Evolutionary conservation across 2,329 filamentous ascomycete genomes (phyloP), one percentile per base, ranked within the genome.

Genomic region (Penicillium thymicola): DNA sequence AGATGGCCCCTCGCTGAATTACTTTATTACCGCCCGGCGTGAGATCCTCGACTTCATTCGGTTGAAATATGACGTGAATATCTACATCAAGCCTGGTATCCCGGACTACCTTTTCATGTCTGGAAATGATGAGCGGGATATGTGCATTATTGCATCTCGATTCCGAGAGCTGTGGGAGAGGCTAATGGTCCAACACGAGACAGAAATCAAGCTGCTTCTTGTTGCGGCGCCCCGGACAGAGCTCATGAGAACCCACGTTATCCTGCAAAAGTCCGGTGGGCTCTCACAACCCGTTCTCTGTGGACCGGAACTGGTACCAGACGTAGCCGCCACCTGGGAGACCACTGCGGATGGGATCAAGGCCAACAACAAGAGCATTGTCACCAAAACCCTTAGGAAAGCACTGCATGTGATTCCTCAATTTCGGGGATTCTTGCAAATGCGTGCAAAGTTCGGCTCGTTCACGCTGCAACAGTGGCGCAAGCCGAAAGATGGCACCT

Each of bases 1-100:
- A 1, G 67, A 75, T 32, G 77, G 80, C 6, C 73, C 75, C 36
- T 66, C 72, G 0, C 64, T 78, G 3, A 65, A 72, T 13, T 70
- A 76, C 11, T 65, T 73, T 11, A 67, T 82, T 13, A 79, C 78
- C 1, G 52, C 59, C 10, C 71, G 73, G 36, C 69, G 75, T 9
- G 77, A 81, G 61, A 70, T 69, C 5, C 69, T 82, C 4, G 79
- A 82, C 59, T 60, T 65, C 7, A 72, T 82, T 13, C 74, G 80
- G 5, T 68, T 69, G 34, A 70, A 70, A 25, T 72, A 68, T 47
- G 66, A 66, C 4, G 79, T 73, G 54, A 69, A 76, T 57, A 67
- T 81, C n/a, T 73, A 75, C 34, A 68, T 72, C n/a, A 65, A 72
- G 25, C 58, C 65, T 4, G 58, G 66, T 14, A 32, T 55, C 61